Evolutionary conservation across 225 moss, liverwort and hornwort genomes (phyloP), one percentile per base, ranked within the genome.

Genomic region (Straminergon stramineum): DNA sequence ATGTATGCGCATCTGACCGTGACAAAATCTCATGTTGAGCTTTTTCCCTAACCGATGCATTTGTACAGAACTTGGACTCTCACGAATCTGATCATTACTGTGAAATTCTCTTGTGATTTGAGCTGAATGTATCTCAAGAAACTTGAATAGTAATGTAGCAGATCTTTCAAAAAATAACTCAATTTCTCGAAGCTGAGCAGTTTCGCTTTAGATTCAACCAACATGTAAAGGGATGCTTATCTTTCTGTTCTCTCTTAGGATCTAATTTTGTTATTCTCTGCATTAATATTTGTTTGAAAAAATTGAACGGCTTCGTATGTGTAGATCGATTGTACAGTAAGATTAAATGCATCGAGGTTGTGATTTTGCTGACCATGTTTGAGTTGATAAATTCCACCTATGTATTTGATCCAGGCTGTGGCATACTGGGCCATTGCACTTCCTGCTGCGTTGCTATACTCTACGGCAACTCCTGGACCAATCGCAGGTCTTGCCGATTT

Each of bases 401-500:
- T 79, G 48, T 84, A 34, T 82, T 88, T 84, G 81, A 83, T 85
- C 87, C 86, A 94, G 94, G 87, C 89, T 70, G 41, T 90, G 89
- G 91, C 89, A 70, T 92, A 89, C 87, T 95, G 89, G 93, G 91
- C 91, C 69, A 75, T 90, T 90, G 90, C 89, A 66, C 66, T 95
- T 88, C 91, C 94, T 86, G 91, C 83, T 91, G 94, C 90, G 53
- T 89, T 95, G 86, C 81, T 93, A 37, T 95, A 95, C 90, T 85
- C 73, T 60, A 83, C 86, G 66, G 93, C 94, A 90, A 93, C 93
- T 90, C 94, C 94, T 90, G 94, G 94, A 87, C 93, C 94, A 81
- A 85, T 95, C 74, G 93, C 93, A 88, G 94, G 94, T 87, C 92
- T 95, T 89, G 87, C 90, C 75, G 94, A 93, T 76, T 93, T 91